Evolutionary conservation across 495 filamentous ascomycete genomes (phyloP).

Genomic region (Aspergillus nanangensis): DNA sequence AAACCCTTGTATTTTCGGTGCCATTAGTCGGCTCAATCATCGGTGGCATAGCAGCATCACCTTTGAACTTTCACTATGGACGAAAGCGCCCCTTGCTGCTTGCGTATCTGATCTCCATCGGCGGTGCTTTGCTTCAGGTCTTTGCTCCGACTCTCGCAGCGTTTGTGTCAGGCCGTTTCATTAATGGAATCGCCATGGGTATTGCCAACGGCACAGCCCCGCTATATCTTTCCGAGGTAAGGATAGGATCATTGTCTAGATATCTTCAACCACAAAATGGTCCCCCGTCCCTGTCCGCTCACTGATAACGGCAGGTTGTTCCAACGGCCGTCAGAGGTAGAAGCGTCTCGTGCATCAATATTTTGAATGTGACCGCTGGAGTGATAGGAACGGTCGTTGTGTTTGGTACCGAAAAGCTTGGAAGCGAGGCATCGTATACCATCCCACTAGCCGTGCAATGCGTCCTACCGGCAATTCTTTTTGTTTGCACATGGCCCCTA

Average conservation of each 20-base stretch:
- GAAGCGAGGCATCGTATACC: constrained; percentile 20
- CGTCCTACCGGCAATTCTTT: constrained; percentile 23
- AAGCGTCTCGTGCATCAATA: constrained; percentile 33
- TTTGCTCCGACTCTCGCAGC: constrained; percentile 31
- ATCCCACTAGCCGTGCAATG: constrained; percentile 34
- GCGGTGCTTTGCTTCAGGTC: constrained; percentile 32
- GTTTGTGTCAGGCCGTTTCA: constrained; percentile 30
- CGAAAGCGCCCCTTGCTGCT: constrained; percentile 32
- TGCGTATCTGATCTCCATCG: constrained; percentile 30
- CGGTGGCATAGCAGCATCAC: constrained; percentile 29
- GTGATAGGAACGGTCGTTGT: constrained; percentile 33
- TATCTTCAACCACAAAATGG: neutral
- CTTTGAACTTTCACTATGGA: constrained; percentile 28
- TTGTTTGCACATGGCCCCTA: constrained; percentile 31
- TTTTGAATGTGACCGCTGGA: constrained; percentile 29
- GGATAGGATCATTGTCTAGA: neutral
- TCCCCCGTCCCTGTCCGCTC: neutral
- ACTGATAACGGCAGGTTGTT: constrained; percentile 17
- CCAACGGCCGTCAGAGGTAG: constrained; percentile 33
- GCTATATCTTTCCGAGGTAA: constrained; percentile 33
- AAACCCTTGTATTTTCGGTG: constrained; percentile 31
- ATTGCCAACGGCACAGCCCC: constrained; percentile 33
- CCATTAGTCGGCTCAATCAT: constrained; percentile 31
- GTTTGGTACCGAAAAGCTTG: constrained; percentile 21
- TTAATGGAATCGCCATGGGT: constrained; percentile 30